Evolutionary conservation across 768 basidiomycete genomes (phyloP).

Genomic region (Suillus americanus): DNA sequence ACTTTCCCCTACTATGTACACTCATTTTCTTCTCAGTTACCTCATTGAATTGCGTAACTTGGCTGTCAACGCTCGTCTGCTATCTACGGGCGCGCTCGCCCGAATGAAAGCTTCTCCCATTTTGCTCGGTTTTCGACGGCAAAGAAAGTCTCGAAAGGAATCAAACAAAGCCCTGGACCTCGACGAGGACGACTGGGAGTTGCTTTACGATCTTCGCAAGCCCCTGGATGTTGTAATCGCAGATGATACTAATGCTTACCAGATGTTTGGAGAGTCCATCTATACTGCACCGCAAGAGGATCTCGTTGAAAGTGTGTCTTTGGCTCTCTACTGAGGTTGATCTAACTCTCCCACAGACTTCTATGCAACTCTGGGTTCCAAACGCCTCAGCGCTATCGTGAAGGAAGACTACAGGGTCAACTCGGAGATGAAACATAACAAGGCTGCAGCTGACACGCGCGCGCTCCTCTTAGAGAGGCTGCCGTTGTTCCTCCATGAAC

Average conservation of each 20-base stretch:
- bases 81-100: constrained; percentile 45
- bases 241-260: constrained; percentile 81
- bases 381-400: constrained; percentile 67
- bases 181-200: constrained; percentile 76
- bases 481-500: constrained; percentile 90
- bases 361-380: constrained; percentile 75
- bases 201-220: constrained; percentile 67
- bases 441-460: constrained; percentile 51
- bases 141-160: constrained; percentile 29
- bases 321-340: background rate
- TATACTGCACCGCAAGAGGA: constrained; percentile 89
- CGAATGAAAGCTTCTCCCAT: constrained; percentile 73
- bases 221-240: constrained; percentile 77
- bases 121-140: constrained; percentile 72
- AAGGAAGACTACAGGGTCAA: constrained; percentile 73
- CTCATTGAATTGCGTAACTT: constrained; percentile 81
- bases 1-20: background rate
- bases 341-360: constrained; percentile 46
- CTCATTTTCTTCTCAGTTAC: constrained; percentile 50
- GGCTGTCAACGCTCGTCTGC: constrained; percentile 66
- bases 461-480: constrained; percentile 76
- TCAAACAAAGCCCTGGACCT: constrained; percentile 28
- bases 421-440: constrained; percentile 48
- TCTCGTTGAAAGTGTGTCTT: constrained; percentile 69
- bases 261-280: constrained; percentile 74